Conservation (phyloP, 2,329 filamentous ascomycete species). For the Penicillium sp. region DNA sequence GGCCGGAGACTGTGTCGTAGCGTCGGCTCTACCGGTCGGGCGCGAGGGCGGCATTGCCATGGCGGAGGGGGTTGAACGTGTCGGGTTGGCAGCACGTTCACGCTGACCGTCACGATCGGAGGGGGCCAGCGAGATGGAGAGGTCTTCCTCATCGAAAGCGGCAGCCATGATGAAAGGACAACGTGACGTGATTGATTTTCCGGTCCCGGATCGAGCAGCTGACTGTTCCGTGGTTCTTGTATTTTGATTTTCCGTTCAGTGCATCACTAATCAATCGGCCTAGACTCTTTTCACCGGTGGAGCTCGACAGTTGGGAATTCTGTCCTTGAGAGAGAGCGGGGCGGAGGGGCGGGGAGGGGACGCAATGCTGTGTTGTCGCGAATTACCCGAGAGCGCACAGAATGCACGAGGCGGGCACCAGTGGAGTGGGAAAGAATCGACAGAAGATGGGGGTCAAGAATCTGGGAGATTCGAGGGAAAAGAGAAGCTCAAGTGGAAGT, state of each 20-base stretch:
- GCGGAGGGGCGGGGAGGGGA: constrained; percentile 9
- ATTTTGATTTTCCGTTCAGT: constrained; percentile 14
- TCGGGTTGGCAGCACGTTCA: constrained; percentile 21
- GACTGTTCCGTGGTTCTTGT: constrained; percentile 19
- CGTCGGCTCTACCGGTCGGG: constrained; percentile 29
- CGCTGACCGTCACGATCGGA: constrained; percentile 28
- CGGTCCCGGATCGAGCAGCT: constrained; percentile 17
- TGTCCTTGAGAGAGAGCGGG: constrained; percentile 19
- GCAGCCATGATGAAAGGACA: constrained; percentile 36
- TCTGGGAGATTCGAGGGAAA: too few species aligned
- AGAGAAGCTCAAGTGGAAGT: too few species aligned
- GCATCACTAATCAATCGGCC: constrained; percentile 24
- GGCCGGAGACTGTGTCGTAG: constrained; percentile 39
- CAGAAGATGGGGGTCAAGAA: too few species aligned
- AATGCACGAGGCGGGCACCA: neutral
- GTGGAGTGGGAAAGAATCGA: too few species aligned
- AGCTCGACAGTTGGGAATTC: constrained; percentile 17
- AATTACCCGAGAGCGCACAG: constrained; percentile 1
- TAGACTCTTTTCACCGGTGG: constrained; percentile 25
- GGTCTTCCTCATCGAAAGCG: constrained; percentile 71
- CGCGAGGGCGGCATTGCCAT: constrained; percentile 37
- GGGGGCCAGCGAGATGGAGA: constrained; percentile 62
- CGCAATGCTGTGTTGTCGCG: neutral
- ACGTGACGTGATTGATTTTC: constrained; percentile 37
- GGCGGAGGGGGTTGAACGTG: constrained; percentile 28